phyloP scores from a whole-genome alignment of 164 flowering plant genomes.

The Aristolochia contorta region DNA sequence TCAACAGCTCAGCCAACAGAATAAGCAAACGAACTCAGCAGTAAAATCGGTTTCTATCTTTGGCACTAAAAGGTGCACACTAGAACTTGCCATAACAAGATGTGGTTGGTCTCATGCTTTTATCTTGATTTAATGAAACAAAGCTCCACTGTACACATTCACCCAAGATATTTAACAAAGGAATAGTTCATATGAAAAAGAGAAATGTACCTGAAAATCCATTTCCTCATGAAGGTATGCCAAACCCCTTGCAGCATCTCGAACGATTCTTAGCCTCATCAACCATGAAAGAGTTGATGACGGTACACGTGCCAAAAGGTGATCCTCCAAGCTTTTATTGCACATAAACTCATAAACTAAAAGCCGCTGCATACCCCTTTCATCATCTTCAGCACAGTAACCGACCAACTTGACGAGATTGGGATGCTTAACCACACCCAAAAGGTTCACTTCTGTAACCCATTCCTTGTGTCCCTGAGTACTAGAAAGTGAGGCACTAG shows the following conservation, averaged over 20 bases:
- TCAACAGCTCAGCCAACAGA: too few relatives aligned
- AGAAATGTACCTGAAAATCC: constrained; percentile 77
- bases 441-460: constrained; percentile 81
- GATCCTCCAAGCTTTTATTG: constrained; percentile 89
- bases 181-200: background rate
- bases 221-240: constrained; percentile 93
- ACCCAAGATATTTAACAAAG: too few relatives aligned
- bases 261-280: constrained; percentile 60
- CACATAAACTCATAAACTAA: constrained; percentile 82
- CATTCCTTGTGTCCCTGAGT: constrained; percentile 98
- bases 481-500: constrained; percentile 25
- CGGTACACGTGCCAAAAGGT: constrained; percentile 42
- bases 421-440: constrained; percentile 90
- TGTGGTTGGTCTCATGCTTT: too few relatives aligned
- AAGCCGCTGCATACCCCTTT: constrained; percentile 88
- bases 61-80: too few relatives aligned
- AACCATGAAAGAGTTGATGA: constrained; percentile 58
- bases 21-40: too few relatives aligned
- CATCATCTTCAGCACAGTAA: constrained; percentile 96
- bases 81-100: too few relatives aligned
- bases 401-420: constrained; percentile 89
- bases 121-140: too few relatives aligned
- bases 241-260: constrained; percentile 88
- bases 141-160: too few relatives aligned
- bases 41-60: too few relatives aligned